Evolutionary conservation across 2,329 filamentous ascomycete genomes (phyloP).

Genomic region (Diaporthe nobilis): DNA sequence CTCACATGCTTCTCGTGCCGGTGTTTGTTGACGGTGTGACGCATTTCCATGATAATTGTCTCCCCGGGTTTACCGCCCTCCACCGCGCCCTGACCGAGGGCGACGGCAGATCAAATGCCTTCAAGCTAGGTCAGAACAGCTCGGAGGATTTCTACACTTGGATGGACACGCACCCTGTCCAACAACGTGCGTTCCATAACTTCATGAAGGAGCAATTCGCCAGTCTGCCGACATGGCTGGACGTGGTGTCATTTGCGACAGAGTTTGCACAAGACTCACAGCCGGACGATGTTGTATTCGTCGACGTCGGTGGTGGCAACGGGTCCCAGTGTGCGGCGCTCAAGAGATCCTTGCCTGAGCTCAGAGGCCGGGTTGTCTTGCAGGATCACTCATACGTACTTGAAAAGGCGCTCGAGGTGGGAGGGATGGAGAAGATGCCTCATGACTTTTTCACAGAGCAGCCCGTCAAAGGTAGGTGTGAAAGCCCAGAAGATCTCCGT

Average conservation of each 20-base stretch:
- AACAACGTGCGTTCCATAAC: slow-evolving; percentile 45
- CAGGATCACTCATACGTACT: slow-evolving; percentile 47
- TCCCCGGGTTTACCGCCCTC: slow-evolving; percentile 6
- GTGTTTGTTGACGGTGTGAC: slow-evolving; percentile 1
- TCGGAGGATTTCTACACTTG: slow-evolving; percentile 15
- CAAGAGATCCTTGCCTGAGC: background rate
- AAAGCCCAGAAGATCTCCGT: background rate
- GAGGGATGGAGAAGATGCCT: slow-evolving; percentile 46
- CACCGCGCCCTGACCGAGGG: background rate
- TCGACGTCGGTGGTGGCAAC: slow-evolving; percentile 11
- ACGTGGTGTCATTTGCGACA: slow-evolving; percentile 44
- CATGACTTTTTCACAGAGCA: slow-evolving; percentile 44
- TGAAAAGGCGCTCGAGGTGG: slow-evolving; percentile 41
- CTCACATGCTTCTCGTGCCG: background rate
- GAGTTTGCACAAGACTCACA: slow-evolving; percentile 35
- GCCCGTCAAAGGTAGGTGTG: slow-evolving; percentile 45
- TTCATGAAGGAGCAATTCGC: slow-evolving; percentile 48
- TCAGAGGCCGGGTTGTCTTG: slow-evolving; percentile 30
- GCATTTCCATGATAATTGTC: slow-evolving; percentile 17
- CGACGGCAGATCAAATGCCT: background rate
- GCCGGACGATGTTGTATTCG: background rate
- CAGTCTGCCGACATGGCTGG: slow-evolving; percentile 45
- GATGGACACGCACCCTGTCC: slow-evolving; percentile 33
- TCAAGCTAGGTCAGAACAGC: slow-evolving; percentile 6
- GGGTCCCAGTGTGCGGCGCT: slow-evolving; percentile 10